phyloP scores from a whole-genome alignment of 176 grass and related monocot genomes.

The Cenchrus fungigraminus region DNA sequence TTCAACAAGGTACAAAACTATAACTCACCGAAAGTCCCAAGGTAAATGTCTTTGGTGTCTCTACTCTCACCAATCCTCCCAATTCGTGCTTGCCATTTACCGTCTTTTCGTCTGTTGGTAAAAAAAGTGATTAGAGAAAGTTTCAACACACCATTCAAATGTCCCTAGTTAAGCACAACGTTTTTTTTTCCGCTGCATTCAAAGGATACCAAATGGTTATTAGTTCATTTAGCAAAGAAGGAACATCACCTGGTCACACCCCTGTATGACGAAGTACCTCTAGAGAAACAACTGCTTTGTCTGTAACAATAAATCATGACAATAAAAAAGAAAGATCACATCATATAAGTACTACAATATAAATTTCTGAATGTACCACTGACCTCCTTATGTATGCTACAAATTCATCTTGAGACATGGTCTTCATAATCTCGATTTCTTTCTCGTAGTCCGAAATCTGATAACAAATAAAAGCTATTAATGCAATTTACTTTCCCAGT shows the following conservation, averaged over 20 bases:
- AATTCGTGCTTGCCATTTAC: slow-evolving; percentile 97
- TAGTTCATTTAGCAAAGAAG: slow-evolving; percentile 20
- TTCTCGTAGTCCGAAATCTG: slow-evolving; percentile 84
- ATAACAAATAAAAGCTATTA: slow-evolving; percentile 5
- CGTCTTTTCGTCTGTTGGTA: slow-evolving; percentile 76
- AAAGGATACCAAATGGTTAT: not conserved
- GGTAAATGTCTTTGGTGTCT: slow-evolving; percentile 97
- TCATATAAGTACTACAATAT: not conserved
- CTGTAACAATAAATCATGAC: slow-evolving; percentile 49
- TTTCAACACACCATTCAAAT: slow-evolving; percentile 8
- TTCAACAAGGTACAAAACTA: slow-evolving; percentile 10
- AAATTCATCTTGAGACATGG: slow-evolving; percentile 89
- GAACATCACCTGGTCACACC: slow-evolving; percentile 87
- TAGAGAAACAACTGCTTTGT: slow-evolving; percentile 97
- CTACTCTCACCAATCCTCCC: slow-evolving; percentile 89
- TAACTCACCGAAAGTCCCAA: slow-evolving; percentile 88
- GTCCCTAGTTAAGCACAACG: slow-evolving; percentile 18
- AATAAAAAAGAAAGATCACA: slow-evolving; percentile 18
- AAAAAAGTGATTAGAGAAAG: slow-evolving; percentile 36
- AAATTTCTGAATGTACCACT: slow-evolving; percentile 15
- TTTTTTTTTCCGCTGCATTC: not conserved
- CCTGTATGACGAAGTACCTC: slow-evolving; percentile 86
- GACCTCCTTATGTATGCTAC: slow-evolving; percentile 95
- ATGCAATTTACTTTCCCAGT: slow-evolving; percentile 13
- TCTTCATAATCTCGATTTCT: slow-evolving; percentile 85